Conservation (phyloP, 495 filamentous ascomycete species). For the Penicillium taxi region DNA sequence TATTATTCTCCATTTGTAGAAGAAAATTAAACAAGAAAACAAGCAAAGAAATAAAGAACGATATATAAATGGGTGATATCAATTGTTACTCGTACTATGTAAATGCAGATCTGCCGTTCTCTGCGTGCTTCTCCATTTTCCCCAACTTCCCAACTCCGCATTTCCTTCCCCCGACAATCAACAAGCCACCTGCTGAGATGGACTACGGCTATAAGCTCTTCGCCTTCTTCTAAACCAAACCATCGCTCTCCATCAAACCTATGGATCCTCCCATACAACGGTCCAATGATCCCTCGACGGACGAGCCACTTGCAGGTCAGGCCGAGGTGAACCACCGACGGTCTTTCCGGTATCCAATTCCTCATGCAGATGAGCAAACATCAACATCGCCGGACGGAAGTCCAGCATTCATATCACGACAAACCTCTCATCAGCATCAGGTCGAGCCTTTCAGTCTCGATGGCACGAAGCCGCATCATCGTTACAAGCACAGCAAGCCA, state of each 20-base stretch:
- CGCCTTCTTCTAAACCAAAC: too few species aligned
- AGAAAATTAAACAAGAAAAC: too few species aligned
- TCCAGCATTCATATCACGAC: too few species aligned
- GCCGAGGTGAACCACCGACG: neutral
- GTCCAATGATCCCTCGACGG: neutral
- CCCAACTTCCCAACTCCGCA: conserved; percentile 11
- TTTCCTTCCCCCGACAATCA: conserved; percentile 17
- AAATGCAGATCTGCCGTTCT: too few species aligned
- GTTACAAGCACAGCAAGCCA: conserved; percentile 31
- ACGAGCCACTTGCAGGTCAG: neutral
- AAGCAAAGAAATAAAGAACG: too few species aligned
- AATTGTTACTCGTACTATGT: too few species aligned
- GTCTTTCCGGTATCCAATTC: neutral
- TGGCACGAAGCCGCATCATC: conserved; percentile 16
- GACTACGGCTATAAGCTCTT: too few species aligned
- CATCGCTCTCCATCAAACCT: too few species aligned
- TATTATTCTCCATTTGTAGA: too few species aligned
- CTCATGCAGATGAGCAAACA: neutral
- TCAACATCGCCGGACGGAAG: neutral
- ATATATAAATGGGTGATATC: too few species aligned
- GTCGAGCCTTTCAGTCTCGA: conserved; percentile 16
- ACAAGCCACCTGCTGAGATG: too few species aligned
- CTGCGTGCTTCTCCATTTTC: conserved; percentile 8
- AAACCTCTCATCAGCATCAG: neutral
- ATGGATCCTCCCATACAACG: conserved; percentile 15